Evolutionary conservation across 768 basidiomycete genomes (phyloP), one percentile per base, ranked within the genome.

Genomic region (Auricularia heimuer): DNA sequence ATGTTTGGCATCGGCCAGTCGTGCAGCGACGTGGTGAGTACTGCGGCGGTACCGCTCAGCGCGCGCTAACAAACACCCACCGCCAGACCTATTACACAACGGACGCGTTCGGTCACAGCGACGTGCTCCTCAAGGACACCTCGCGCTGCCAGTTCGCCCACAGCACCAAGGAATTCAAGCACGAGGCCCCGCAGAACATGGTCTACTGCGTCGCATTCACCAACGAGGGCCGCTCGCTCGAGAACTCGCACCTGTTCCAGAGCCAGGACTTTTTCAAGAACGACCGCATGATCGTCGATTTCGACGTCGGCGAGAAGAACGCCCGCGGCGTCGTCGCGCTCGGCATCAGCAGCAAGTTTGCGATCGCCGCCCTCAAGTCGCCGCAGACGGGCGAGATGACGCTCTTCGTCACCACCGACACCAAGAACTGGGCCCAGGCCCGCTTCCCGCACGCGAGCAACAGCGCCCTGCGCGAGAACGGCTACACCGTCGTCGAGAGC

Each of bases 401-500:
- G 58, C 79, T 98, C 12, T 98, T 93, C 70, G 93, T 97, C 42
- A 85, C 90, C 0, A 81, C 91, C 3, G 91, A 98, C 73, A 87
- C 90, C 6, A 81, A 83, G 70, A 82, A 79, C 1, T 99, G 94
- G 94, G 88, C 89, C 2, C 86, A 88, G 69, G 94, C 92, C 1
- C 85, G 86, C 66, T 98, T 99, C 80, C 97, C 97, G 2, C 97
- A 97, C 71, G 88, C 90, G 2, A 87, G 86, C 0, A 85, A 84
- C 2, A 87, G 89, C 1, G 81, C 82, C 42, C 82, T 97, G 14
- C 83, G 87, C 6, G 93, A 95, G 77, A 95, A 96, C 72, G 91
- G 92, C 4, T 98, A 99, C 73, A 99, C 97, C 10, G 87, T 99
- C 69, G 89, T 99, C 66, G 94, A 98, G 75, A 90, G 88, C 3